Conservation (phyloP, 371 early-diverging fungal genomes). For the Circinella umbellata region DNA sequence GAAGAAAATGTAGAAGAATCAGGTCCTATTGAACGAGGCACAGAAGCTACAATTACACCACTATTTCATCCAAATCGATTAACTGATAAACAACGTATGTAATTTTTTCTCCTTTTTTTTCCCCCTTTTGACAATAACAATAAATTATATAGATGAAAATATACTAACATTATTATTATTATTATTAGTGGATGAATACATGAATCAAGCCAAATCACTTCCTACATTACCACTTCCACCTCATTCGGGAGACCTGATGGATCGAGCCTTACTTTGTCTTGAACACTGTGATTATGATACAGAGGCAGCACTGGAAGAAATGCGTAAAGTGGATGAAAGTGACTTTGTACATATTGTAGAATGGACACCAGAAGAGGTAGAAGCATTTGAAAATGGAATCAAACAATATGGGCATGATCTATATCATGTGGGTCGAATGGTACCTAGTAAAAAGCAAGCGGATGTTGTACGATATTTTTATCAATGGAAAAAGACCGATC, state of each 20-base stretch:
- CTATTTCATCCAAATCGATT: slow-evolving; percentile 44
- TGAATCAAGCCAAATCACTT: slow-evolving; percentile 45
- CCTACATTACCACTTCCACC: slow-evolving; percentile 43
- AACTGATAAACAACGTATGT: slow-evolving; percentile 41
- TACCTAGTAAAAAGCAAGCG: slow-evolving; percentile 63
- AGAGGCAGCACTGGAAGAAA: slow-evolving; percentile 56
- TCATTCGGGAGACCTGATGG: slow-evolving; percentile 63
- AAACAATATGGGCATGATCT: slow-evolving; percentile 76
- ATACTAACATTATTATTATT: not conserved
- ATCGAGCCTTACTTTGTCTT: slow-evolving; percentile 64
- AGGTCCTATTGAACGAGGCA: slow-evolving; percentile 37
- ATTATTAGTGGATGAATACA: slow-evolving; percentile 53
- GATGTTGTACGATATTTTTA: slow-evolving; percentile 76
- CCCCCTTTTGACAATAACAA: not conserved
- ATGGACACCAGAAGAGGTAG: slow-evolving; percentile 67
- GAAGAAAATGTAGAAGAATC: slow-evolving; percentile 4
- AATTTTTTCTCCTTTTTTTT: not conserved
- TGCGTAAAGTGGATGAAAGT: slow-evolving; percentile 49
- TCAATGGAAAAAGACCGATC: slow-evolving; percentile 74
- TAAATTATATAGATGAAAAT: not conserved
- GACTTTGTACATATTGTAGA: slow-evolving; percentile 57
- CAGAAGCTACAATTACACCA: slow-evolving; percentile 52
- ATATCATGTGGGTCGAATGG: slow-evolving; percentile 58
- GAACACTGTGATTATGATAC: slow-evolving; percentile 62
- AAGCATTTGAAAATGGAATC: slow-evolving; percentile 73